Evolutionary conservation across 2,329 filamentous ascomycete genomes (phyloP).

Genomic region (Aspergillus aculeatinus): DNA sequence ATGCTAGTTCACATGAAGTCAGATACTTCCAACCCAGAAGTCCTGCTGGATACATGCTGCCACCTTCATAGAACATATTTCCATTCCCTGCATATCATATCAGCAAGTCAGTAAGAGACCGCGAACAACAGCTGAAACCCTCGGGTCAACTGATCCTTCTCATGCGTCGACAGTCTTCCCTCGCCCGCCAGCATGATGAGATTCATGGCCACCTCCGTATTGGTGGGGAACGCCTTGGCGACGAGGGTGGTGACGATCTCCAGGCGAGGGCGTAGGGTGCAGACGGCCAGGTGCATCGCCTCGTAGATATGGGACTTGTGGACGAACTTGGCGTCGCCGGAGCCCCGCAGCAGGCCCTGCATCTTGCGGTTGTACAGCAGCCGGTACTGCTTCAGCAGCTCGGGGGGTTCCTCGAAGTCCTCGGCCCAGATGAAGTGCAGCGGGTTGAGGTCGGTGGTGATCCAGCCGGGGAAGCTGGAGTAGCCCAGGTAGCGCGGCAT

Average conservation of each 20-base stretch:
- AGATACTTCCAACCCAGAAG: no score
- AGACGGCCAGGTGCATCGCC: background rate
- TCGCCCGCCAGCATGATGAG: background rate
- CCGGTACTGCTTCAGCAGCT: conserved; percentile 1
- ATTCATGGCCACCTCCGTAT: background rate
- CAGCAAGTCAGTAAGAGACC: background rate
- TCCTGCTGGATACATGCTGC: no score
- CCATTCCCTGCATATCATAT: no score
- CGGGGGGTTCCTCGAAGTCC: background rate
- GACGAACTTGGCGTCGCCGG: background rate
- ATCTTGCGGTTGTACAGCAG: conserved; percentile 4
- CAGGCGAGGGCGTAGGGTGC: background rate
- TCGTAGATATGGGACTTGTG: background rate
- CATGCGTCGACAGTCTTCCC: background rate
- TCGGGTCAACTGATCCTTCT: background rate
- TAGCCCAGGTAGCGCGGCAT: conserved; percentile 6
- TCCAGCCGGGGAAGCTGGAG: conserved; percentile 3
- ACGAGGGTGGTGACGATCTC: background rate
- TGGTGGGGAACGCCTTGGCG: background rate
- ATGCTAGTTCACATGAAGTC: no score
- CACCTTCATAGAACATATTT: no score
- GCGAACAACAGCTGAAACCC: background rate
- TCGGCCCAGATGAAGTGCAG: background rate
- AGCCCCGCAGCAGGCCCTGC: background rate
- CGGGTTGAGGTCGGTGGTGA: background rate